Conservation (phyloP, 1,284 basidiomycete genomes). For the Pseudozyma sp. region DNA sequence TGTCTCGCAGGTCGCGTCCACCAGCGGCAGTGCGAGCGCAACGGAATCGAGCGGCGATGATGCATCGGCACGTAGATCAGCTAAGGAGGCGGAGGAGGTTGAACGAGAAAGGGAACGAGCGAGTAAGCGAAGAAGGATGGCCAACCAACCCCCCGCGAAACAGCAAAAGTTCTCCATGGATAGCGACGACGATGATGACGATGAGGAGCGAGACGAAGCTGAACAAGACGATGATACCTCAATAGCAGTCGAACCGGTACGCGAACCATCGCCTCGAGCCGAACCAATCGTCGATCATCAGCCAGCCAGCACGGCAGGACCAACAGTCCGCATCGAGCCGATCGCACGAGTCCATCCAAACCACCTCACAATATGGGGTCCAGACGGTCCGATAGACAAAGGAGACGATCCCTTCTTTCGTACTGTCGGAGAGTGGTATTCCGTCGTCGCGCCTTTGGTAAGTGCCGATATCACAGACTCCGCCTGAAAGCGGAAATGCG, state of each 20-base stretch:
- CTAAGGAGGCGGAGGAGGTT: background rate
- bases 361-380: constrained; percentile 40
- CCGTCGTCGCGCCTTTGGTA: constrained; percentile 34
- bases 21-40: background rate
- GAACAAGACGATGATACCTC: background rate
- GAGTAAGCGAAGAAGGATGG: constrained; percentile 16
- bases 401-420: constrained; percentile 48
- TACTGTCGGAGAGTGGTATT: constrained; percentile 42
- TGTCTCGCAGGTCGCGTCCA: constrained; percentile 13
- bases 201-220: constrained; percentile 8
- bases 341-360: constrained; percentile 14
- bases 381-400: constrained; percentile 48
- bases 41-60: background rate
- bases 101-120: constrained; percentile 7
- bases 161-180: constrained; percentile 54
- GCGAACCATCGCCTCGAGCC: background rate
- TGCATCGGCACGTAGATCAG: background rate
- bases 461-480: constrained; percentile 17
- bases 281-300: background rate
- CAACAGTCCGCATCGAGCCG: constrained; percentile 12
- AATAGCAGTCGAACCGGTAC: background rate
- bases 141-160: constrained; percentile 14
- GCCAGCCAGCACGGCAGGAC: background rate
- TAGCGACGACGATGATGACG: constrained; percentile 46
- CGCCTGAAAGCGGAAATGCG: too few species aligned